These are phyloP conservation scores for Blastocrithidia nonstop DNA, from an alignment of 208 protist genomes.

Conservation along the genomic window DNA sequence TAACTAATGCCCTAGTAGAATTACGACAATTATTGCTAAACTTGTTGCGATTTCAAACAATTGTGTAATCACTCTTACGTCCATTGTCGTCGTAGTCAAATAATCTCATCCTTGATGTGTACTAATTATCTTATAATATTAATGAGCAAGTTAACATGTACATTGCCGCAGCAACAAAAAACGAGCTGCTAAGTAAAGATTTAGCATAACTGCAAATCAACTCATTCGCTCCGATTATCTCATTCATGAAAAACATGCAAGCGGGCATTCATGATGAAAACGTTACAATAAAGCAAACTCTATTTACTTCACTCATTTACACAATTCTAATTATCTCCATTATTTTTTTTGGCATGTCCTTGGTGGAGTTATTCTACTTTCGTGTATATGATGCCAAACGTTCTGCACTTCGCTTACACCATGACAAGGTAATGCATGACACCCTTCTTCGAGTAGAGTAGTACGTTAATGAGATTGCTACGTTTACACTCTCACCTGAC, in stretches of 20 bases:
- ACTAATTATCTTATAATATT: not conserved
- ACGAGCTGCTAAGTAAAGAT: not conserved
- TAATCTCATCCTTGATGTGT: not conserved
- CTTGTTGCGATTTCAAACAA: conserved; percentile 4
- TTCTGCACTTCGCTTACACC: not conserved
- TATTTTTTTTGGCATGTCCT: not conserved
- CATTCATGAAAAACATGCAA: not conserved
- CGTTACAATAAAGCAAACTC: not conserved
- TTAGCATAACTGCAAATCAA: not conserved
- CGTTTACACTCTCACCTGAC: conserved; percentile 7
- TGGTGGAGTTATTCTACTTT: conserved; percentile 7
- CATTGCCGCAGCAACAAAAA: conserved; percentile 2
- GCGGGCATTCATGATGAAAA: not conserved
- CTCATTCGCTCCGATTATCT: not conserved
- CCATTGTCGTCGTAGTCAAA: conserved; percentile 1
- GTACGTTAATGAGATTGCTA: conserved; percentile 6
- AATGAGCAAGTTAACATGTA: not conserved
- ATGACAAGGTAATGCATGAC: conserved; percentile 11
- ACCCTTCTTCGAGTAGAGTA: conserved; percentile 9
- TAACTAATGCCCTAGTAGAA: not conserved
- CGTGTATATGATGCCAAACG: not conserved
- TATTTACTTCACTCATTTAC: not conserved
- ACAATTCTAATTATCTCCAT: conserved; percentile 3
- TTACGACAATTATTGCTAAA: not conserved
- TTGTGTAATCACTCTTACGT: not conserved